phyloP scores from a whole-genome alignment of 2,329 filamentous ascomycete genomes.

The Cadophora luteo-olivacea region DNA sequence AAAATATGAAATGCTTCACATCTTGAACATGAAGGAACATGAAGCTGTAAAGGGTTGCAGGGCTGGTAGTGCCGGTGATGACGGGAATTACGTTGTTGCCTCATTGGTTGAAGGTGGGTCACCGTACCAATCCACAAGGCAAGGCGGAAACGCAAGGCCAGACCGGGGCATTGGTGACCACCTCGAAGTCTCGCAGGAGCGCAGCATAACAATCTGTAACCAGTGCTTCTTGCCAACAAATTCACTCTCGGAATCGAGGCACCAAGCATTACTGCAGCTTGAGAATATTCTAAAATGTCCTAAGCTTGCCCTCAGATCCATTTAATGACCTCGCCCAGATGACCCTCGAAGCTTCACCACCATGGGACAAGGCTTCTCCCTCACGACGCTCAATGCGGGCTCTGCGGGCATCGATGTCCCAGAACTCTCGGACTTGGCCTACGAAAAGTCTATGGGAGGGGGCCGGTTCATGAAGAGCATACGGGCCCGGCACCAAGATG shows the following conservation, averaged over 20 bases:
- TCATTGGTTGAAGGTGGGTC: conserved; percentile 2
- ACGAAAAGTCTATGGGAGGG: conserved; percentile 90
- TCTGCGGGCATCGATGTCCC: conserved; percentile 93
- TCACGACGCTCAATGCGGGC: conserved; percentile 88
- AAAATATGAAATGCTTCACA: too few species aligned
- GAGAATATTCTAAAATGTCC: conserved; percentile 34
- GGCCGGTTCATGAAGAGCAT: conserved; percentile 98
- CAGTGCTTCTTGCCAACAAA: background rate
- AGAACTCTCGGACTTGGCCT: conserved; percentile 87
- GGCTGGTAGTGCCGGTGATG: background rate
- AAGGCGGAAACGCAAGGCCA: conserved; percentile 5
- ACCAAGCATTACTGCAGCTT: conserved; percentile 32
- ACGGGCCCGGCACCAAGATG: conserved; percentile 86
- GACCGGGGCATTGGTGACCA: background rate
- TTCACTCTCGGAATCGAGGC: background rate
- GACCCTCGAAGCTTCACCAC: conserved; percentile 39
- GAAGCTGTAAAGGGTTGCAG: too few species aligned
- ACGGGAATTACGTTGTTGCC: background rate
- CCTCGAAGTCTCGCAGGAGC: background rate
- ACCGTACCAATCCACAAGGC: conserved; percentile 4
- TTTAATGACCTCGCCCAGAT: conserved; percentile 41
- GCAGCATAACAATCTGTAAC: background rate
- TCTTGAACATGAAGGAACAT: too few species aligned
- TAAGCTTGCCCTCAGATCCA: conserved; percentile 13
- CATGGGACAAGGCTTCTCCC: conserved; percentile 98